These are phyloP conservation scores for Diddensiella transvaalensis DNA, from an alignment of 805 yeast genomes.

Conservation along the genomic window DNA sequence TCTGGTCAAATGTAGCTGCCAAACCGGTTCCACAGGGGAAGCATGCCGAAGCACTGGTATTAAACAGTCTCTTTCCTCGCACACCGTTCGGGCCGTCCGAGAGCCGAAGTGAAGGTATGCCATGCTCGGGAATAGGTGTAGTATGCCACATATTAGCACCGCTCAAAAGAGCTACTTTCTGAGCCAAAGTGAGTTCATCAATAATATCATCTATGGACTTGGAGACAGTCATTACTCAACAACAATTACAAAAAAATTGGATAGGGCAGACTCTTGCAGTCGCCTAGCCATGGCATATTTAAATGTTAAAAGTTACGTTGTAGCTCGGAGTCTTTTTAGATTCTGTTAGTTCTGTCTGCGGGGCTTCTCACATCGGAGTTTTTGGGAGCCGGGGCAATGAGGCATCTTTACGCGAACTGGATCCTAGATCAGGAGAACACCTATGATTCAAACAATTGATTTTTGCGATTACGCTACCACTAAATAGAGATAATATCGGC, in stretches of 20 bases:
- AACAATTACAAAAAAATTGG: neutral
- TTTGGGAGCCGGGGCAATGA: too few species aligned
- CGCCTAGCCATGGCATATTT: too few species aligned
- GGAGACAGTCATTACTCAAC: neutral
- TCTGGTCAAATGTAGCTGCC: constrained; percentile 54
- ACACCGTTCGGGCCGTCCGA: constrained; percentile 65
- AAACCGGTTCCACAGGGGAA: constrained; percentile 59
- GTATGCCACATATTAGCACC: constrained; percentile 52
- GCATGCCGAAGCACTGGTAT: constrained; percentile 52
- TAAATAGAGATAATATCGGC: neutral
- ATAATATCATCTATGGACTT: constrained; percentile 11
- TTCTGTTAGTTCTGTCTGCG: too few species aligned
- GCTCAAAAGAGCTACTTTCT: constrained; percentile 32
- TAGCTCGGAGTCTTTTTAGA: neutral
- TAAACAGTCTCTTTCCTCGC: constrained; percentile 53
- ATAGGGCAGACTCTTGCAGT: too few species aligned
- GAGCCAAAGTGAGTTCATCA: constrained; percentile 25
- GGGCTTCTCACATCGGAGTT: too few species aligned
- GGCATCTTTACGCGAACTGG: too few species aligned
- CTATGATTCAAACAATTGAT: neutral
- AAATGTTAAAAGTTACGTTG: neutral
- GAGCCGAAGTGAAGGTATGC: constrained; percentile 46
- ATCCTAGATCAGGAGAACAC: too few species aligned
- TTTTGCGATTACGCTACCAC: neutral
- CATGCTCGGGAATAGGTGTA: constrained; percentile 36